Conservation (phyloP, 371 early-diverging fungal species). For the Haplosporangium sp. region DNA sequence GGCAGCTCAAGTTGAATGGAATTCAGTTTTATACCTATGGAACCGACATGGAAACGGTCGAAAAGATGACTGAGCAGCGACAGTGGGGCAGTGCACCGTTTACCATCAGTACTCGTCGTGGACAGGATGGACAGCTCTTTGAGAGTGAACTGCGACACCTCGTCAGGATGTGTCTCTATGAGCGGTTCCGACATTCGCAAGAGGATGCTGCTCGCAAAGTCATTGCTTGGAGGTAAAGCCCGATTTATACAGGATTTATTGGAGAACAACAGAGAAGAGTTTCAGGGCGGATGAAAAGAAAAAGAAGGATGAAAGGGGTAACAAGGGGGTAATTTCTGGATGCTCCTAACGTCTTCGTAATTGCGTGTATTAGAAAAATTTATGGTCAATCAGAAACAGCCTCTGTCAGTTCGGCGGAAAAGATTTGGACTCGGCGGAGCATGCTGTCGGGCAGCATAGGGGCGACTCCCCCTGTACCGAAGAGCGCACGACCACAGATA, state of each 20-base stretch:
- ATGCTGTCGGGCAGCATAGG: background rate
- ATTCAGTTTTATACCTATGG: constrained; percentile 50
- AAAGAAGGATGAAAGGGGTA: background rate
- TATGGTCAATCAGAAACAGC: no score
- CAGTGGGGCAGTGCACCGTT: constrained; percentile 48
- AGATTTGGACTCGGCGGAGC: background rate
- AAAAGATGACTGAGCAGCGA: constrained; percentile 30
- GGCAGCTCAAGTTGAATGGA: constrained; percentile 43
- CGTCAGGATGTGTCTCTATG: constrained; percentile 38
- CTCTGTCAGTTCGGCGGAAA: no score
- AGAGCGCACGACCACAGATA: background rate
- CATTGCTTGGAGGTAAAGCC: constrained; percentile 43
- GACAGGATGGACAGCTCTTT: constrained; percentile 21
- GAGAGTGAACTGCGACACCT: constrained; percentile 36
- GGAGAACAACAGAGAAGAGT: background rate
- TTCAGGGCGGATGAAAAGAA: background rate
- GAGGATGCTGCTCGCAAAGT: constrained; percentile 45
- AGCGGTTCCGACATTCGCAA: constrained; percentile 32
- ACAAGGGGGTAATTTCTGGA: background rate
- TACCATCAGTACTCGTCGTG: constrained; percentile 34
- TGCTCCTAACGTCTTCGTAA: no score
- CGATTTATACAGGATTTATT: no score
- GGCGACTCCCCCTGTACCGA: background rate
- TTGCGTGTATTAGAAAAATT: background rate
- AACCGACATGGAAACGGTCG: constrained; percentile 17